Percentiles rank a stretch among this genome's conserved stretches.
Evolutionary conservation across 371 early-diverging fungal genomes (phyloP).

Genomic region (Scutellospora calospora): DNA sequence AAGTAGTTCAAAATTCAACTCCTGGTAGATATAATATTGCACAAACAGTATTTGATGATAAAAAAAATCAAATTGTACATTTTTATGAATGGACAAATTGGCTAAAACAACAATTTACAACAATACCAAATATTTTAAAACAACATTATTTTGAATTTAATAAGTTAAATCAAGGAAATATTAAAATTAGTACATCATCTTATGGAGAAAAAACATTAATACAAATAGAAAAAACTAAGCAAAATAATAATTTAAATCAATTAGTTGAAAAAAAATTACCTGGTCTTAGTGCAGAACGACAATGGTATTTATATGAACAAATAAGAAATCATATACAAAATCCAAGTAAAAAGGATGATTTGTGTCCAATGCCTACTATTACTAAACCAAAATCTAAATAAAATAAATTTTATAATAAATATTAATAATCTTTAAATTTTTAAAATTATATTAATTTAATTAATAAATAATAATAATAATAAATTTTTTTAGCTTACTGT

Average conservation of each 20-base stretch:
- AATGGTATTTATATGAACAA: conserved; percentile 26
- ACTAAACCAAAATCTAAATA: too few species aligned
- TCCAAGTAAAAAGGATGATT: neutral
- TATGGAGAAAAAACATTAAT: neutral
- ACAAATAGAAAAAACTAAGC: neutral
- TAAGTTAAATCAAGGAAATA: neutral
- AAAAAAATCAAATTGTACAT: neutral
- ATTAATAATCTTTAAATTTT: too few species aligned
- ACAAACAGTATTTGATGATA: neutral
- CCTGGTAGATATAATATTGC: neutral
- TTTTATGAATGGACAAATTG: neutral
- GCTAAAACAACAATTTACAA: neutral
- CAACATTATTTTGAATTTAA: neutral
- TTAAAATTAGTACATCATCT: neutral
- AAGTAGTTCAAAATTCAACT: conserved; percentile 1
- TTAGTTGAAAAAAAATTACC: neutral
- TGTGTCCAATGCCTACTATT: too few species aligned
- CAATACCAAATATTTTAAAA: neutral
- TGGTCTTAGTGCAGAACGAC: neutral
- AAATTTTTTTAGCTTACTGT: too few species aligned
- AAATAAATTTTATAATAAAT: too few species aligned
- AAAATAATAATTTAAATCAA: neutral
- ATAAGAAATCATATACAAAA: neutral
- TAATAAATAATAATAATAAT: too few species aligned
- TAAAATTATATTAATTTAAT: too few species aligned